phyloP scores from a whole-genome alignment of 805 yeast species.

The Wickerhamiella musiphila region DNA sequence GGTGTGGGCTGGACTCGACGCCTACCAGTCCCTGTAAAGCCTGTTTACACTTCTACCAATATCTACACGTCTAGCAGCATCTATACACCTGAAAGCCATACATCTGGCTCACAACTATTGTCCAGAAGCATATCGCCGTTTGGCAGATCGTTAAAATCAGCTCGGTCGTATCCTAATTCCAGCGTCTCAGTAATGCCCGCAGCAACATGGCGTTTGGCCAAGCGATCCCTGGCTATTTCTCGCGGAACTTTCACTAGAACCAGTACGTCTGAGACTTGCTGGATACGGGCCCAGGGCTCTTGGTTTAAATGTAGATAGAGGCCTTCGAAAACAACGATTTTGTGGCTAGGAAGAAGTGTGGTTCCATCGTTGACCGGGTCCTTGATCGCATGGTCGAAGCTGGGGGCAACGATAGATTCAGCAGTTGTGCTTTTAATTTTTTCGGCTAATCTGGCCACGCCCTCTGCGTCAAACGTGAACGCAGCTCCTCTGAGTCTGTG shows the following conservation, averaged over 20 bases:
- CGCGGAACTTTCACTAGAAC: conserved; percentile 33
- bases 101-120: conserved; percentile 18
- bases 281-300: conserved; percentile 41
- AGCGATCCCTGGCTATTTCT: conserved; percentile 33
- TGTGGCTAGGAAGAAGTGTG: conserved; percentile 27
- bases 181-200: conserved; percentile 23
- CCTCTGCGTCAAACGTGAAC: conserved; percentile 56
- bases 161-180: conserved; percentile 22
- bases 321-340: conserved; percentile 60
- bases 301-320: conserved; percentile 45
- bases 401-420: conserved; percentile 28
- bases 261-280: conserved; percentile 23
- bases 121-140: conserved; percentile 35
- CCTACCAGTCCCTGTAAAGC: too few relatives aligned
- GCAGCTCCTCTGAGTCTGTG: conserved; percentile 66
- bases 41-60: too few relatives aligned
- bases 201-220: conserved; percentile 43
- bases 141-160: conserved; percentile 35
- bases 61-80: conserved; percentile 10
- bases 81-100: conserved; percentile 2
- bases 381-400: conserved; percentile 48
- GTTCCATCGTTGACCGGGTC: conserved; percentile 52
- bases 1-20: neutral
- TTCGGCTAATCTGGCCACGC: conserved; percentile 23
- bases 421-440: conserved; percentile 19